phyloP scores from a whole-genome alignment of 1,139 yeast genomes.

The Yamadazyma aaseri region DNA sequence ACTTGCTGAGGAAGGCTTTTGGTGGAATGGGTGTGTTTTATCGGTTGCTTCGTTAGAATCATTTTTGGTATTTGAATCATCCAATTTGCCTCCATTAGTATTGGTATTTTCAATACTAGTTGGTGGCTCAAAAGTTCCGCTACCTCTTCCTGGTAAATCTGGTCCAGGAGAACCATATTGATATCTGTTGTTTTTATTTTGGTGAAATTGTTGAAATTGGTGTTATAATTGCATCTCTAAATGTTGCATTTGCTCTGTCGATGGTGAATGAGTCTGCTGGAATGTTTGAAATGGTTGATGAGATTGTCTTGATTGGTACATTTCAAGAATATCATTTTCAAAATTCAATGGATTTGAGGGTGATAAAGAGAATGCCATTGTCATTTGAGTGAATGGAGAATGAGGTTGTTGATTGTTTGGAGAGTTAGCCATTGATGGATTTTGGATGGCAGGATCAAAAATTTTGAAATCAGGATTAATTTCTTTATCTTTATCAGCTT shows the following conservation, averaged over 20 bases:
- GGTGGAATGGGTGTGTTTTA: too few species aligned
- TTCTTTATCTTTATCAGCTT: slow-evolving; percentile 1
- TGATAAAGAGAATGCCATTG: slow-evolving; percentile 25
- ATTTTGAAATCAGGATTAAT: slow-evolving; percentile 7
- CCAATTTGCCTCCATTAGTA: not conserved
- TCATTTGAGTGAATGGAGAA: slow-evolving; percentile 28
- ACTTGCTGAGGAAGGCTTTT: too few species aligned
- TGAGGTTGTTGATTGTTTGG: slow-evolving; percentile 8
- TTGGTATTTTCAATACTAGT: not conserved
- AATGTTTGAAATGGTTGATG: slow-evolving; percentile 15
- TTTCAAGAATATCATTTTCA: slow-evolving; percentile 5
- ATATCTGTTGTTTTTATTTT: slow-evolving; percentile 15
- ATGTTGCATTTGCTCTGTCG: slow-evolving; percentile 16
- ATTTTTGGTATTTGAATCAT: too few species aligned
- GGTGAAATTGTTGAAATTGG: slow-evolving; percentile 18
- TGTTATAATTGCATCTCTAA: slow-evolving; percentile 17
- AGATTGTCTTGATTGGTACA: slow-evolving; percentile 5
- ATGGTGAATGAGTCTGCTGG: slow-evolving; percentile 17
- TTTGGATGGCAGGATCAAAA: slow-evolving; percentile 11
- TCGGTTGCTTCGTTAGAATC: too few species aligned
- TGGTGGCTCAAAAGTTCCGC: not conserved
- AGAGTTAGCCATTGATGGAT: slow-evolving; percentile 14
- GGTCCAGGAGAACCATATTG: slow-evolving; percentile 15
- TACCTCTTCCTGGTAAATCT: too few species aligned
- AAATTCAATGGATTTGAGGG: slow-evolving; percentile 10